A percentile compares a stretch with the other conserved stretches of the same genome.
These are phyloP conservation scores for Candida maesae DNA, from an alignment of 805 yeast genomes.

Conservation along the genomic window DNA sequence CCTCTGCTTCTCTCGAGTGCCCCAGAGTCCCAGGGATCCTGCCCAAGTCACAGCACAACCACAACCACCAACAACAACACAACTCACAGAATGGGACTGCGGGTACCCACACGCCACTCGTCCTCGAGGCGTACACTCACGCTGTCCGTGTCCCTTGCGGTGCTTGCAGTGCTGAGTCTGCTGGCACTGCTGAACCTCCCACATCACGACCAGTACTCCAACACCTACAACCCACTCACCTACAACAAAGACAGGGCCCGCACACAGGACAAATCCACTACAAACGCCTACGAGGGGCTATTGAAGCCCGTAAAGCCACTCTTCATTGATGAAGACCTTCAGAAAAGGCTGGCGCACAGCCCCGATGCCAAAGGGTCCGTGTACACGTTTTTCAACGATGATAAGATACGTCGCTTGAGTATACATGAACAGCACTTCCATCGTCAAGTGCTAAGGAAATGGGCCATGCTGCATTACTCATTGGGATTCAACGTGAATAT, in stretches of 20 bases:
- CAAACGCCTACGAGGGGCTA: conserved; percentile 1
- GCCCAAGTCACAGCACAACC: not conserved
- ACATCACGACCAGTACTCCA: not conserved
- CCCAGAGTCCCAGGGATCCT: not conserved
- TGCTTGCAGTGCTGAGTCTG: not conserved
- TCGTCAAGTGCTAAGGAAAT: conserved; percentile 13
- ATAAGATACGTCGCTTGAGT: conserved; percentile 12
- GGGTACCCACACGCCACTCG: not conserved
- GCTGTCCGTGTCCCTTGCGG: not conserved
- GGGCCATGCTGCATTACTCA: conserved; percentile 17
- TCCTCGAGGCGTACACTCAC: not conserved
- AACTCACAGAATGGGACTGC: not conserved
- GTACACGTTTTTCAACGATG: conserved; percentile 23
- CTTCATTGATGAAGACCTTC: conserved; percentile 11
- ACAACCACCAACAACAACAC: not conserved
- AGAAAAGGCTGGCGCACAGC: conserved; percentile 9
- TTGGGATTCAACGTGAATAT: conserved; percentile 18
- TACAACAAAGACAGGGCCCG: conserved; percentile 58
- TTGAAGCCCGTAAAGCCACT: conserved; percentile 7
- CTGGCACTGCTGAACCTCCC: not conserved
- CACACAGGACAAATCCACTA: conserved; percentile 48
- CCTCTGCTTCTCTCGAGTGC: no score
- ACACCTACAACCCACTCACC: conserved; percentile 50
- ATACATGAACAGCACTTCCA: conserved; percentile 20
- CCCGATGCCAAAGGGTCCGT: conserved; percentile 10